These are phyloP conservation scores for Skeletonema costatum DNA, from an alignment of 108 stramenopile species.

Conservation along the genomic window DNA sequence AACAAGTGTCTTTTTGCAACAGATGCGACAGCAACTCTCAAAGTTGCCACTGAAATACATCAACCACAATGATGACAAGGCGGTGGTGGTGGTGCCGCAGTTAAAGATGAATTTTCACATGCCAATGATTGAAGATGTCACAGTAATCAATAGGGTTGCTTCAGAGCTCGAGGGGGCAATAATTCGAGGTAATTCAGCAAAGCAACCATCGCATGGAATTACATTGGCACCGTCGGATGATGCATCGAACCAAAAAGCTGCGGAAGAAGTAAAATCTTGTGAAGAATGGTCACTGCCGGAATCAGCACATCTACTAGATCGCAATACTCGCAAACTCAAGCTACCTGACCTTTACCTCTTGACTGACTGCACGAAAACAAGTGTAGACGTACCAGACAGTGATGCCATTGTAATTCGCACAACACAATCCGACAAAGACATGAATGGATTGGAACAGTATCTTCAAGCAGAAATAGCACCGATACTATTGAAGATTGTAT, in stretches of 20 bases:
- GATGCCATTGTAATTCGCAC: constrained; percentile 22
- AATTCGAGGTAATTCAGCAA: neutral
- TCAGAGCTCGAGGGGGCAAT: constrained; percentile 12
- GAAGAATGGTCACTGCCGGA: constrained; percentile 4
- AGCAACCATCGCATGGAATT: neutral
- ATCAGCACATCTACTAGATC: neutral
- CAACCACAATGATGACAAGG: neutral
- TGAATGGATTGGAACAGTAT: constrained; percentile 2
- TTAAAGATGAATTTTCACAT: constrained; percentile 19
- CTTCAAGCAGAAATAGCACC: constrained; percentile 16
- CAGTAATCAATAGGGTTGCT: neutral
- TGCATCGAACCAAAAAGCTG: neutral
- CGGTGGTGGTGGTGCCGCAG: neutral
- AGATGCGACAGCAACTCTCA: constrained; percentile 25
- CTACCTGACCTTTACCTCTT: constrained; percentile 27
- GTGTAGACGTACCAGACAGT: constrained; percentile 2
- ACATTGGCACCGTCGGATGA: neutral
- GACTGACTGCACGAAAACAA: constrained; percentile 15
- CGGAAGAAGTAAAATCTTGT: neutral
- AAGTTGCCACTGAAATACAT: neutral
- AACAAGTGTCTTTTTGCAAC: constrained; percentile 25
- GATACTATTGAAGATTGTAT: constrained; percentile 6
- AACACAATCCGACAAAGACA: neutral
- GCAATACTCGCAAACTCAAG: constrained; percentile 12
- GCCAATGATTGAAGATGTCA: neutral